A percentile compares a stretch with the other conserved stretches of the same genome.
Conservation (phyloP, 345 rosid species). For the Hirschfeldia incana region DNA sequence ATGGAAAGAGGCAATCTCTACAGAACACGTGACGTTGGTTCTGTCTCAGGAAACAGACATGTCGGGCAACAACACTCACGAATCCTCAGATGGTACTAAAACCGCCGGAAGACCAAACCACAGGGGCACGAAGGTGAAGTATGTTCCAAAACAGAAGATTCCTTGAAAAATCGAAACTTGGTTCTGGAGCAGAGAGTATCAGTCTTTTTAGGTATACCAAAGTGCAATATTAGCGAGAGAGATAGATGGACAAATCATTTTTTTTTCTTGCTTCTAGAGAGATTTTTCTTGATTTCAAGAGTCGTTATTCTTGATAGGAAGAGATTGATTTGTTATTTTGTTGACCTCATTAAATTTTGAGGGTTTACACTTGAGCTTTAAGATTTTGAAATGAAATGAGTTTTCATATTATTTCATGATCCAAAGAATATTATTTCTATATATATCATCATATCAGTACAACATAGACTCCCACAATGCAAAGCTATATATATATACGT, state of each 20-base stretch:
- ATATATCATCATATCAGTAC: neutral
- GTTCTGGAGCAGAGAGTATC: constrained; percentile 27
- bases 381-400: constrained; percentile 31
- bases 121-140: constrained; percentile 68
- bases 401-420: constrained; percentile 16
- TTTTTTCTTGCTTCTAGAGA: constrained; percentile 33
- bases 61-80: constrained; percentile 32
- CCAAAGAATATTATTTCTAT: constrained; percentile 3
- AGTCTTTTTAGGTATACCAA: constrained; percentile 42
- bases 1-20: constrained; percentile 80
- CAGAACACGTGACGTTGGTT: constrained; percentile 67
- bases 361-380: constrained; percentile 14
- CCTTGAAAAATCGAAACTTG: constrained; percentile 19
- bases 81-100: constrained; percentile 20
- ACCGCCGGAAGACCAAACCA: constrained; percentile 43
- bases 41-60: constrained; percentile 49
- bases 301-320: constrained; percentile 19
- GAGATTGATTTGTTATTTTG: constrained; percentile 24
- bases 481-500: constrained; percentile 21
- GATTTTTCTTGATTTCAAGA: constrained; percentile 22
- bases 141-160: constrained; percentile 68
- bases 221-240: constrained; percentile 35
- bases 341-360: constrained; percentile 23
- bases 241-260: neutral
- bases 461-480: constrained; percentile 15